phyloP scores from a whole-genome alignment of 371 early-diverging fungal species.

The Haplosporangium sp. region DNA sequence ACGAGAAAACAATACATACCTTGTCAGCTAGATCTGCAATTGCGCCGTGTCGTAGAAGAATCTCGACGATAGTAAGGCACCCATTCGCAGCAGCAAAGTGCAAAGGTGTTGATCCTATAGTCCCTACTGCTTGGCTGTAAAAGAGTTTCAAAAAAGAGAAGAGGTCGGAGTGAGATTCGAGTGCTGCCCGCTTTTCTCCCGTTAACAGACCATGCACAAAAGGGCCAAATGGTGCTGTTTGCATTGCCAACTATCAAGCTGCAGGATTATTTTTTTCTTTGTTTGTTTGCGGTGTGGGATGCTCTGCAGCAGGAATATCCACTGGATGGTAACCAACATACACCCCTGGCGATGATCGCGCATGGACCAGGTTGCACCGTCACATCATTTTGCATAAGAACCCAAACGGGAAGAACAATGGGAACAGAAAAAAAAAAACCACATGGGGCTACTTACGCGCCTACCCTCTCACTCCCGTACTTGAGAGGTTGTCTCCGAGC shows the following conservation, averaged over 20 bases:
- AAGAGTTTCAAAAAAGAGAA: not conserved
- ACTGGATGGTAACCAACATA: too few species aligned
- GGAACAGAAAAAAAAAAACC: not conserved
- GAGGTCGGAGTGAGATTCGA: not conserved
- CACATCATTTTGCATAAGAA: too few species aligned
- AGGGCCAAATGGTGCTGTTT: too few species aligned
- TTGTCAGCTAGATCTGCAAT: slow-evolving; percentile 71
- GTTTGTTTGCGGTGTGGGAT: too few species aligned
- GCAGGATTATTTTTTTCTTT: too few species aligned
- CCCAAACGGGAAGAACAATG: too few species aligned
- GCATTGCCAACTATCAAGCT: too few species aligned
- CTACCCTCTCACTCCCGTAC: slow-evolving; percentile 47
- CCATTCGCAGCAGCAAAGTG: slow-evolving; percentile 83
- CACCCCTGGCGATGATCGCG: not conserved
- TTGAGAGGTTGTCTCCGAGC: slow-evolving; percentile 61
- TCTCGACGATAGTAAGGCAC: slow-evolving; percentile 64
- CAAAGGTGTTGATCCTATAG: slow-evolving; percentile 76
- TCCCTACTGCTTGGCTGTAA: slow-evolving; percentile 49
- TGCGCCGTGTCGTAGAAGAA: slow-evolving; percentile 71
- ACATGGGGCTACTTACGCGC: slow-evolving; percentile 28
- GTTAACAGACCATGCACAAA: not conserved
- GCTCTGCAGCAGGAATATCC: too few species aligned
- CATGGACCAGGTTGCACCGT: slow-evolving; percentile 14
- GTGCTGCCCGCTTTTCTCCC: too few species aligned
- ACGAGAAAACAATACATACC: slow-evolving; percentile 17